phyloP scores from a whole-genome alignment of 768 basidiomycete species.

The Inosperma sp. region DNA sequence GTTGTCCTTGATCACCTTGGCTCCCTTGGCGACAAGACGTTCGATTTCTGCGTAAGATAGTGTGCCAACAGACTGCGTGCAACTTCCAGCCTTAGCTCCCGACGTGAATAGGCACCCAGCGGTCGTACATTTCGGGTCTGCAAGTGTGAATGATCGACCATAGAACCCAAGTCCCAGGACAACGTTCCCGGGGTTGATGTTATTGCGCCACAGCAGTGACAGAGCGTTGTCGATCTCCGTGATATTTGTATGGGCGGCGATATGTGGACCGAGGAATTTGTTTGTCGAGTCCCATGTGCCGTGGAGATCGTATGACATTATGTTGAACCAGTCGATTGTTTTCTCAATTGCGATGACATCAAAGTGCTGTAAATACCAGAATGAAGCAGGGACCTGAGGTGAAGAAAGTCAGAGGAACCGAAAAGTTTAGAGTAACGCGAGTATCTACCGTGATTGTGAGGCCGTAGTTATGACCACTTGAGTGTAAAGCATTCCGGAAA shows the following conservation, averaged over 20 bases:
- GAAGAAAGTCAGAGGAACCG: not conserved
- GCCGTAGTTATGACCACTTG: conserved; percentile 20
- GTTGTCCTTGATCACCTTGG: conserved; percentile 7
- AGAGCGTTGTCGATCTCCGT: conserved; percentile 17
- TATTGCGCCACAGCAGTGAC: conserved; percentile 2
- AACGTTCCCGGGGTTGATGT: conserved; percentile 14
- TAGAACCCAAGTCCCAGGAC: conserved; percentile 20
- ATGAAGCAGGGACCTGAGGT: conserved; percentile 3
- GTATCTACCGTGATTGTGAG: conserved; percentile 16
- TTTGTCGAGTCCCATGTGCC: conserved; percentile 18
- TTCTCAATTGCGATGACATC: conserved; percentile 21
- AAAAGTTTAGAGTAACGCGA: not conserved
- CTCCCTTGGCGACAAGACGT: conserved; percentile 6
- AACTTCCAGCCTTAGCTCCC: conserved; percentile 12
- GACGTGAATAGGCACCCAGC: conserved; percentile 13
- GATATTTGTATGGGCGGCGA: conserved; percentile 19
- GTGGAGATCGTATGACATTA: conserved; percentile 21
- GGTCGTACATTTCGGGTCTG: conserved; percentile 11
- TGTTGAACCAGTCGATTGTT: conserved; percentile 17
- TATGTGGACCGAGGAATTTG: conserved; percentile 11
- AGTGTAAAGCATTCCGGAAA: conserved; percentile 17
- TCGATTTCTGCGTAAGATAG: conserved; percentile 20
- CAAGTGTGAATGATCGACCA: conserved; percentile 16
- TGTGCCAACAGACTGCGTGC: conserved; percentile 13
- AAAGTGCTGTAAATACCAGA: conserved; percentile 31